Evolutionary conservation across 139 green algal genomes (phyloP).

Genomic region (Chlamydomonas incerta): DNA sequence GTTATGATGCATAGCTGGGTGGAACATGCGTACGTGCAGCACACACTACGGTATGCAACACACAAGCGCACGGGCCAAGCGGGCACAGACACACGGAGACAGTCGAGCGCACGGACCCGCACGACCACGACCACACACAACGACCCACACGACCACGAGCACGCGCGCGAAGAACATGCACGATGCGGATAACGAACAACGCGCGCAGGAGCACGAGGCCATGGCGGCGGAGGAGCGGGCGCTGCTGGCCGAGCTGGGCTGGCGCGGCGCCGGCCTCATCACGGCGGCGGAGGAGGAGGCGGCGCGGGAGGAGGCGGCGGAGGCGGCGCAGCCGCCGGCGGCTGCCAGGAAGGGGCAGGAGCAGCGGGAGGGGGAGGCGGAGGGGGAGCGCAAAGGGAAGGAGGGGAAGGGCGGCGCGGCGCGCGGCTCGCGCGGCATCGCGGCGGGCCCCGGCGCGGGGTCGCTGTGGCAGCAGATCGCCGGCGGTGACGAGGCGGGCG

Average conservation of each 20-base stretch:
- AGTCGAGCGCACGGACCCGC: too few species aligned
- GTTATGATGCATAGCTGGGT: too few species aligned
- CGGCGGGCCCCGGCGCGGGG: neutral
- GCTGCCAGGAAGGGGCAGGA: neutral
- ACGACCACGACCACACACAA: too few species aligned
- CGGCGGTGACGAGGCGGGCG: neutral
- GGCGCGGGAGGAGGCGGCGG: neutral
- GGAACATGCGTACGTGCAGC: too few species aligned
- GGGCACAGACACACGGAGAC: too few species aligned
- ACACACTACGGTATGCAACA: too few species aligned
- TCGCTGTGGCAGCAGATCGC: constrained; percentile 15
- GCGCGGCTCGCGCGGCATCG: neutral
- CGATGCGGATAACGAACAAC: too few species aligned
- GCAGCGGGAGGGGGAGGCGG: neutral
- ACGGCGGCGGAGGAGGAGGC: constrained; percentile 31
- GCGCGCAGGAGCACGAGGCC: constrained; percentile 59
- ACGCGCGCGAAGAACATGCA: too few species aligned
- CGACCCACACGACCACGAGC: too few species aligned
- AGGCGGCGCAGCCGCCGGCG: neutral
- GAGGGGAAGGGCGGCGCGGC: neutral
- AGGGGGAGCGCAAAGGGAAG: neutral
- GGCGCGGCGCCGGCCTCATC: constrained; percentile 85
- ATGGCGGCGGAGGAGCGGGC: constrained; percentile 81
- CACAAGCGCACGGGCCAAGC: too few species aligned
- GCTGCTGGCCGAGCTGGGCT: constrained; percentile 79